Base-by-base conservation (phyloP, 1,284 basidiomycete genomes). In the Amylostereum areolatum region DNA sequence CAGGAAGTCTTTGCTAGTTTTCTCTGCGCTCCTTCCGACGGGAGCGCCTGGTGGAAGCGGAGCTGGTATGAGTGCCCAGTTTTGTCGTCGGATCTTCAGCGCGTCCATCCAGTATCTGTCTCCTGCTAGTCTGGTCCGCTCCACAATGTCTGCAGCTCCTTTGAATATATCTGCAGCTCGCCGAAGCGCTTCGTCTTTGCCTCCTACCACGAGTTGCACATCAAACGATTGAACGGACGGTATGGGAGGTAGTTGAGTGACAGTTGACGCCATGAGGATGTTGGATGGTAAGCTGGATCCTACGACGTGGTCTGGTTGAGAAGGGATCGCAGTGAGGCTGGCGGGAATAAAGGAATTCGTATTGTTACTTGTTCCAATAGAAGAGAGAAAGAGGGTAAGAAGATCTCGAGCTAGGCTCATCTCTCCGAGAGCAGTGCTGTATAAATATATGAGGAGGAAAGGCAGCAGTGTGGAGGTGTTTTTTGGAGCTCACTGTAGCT, bases 71-170 rank as follows among this genome's bases (percentile, higher is more conserved):
- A 91, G 66, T 8, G 82, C 76, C 89, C 88, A 91, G 54, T 91
- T 90, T 3, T 73, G 78, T 55, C 77, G 68, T 53, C 88, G 72
- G 37, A 88, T 81, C 59, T 78, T 83, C 45, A 91, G 71, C 4
- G 88, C 89, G 61, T 90, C 80, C 5, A 80, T 69, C 88, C 88
- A 91, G 57, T 89, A 90, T 52, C 72, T 77, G 60, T 89, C 86
- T 31, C 79, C 77, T 36, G 74, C 70, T 10, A 77, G 55, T 33
- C 83, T 70, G 24, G 78, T 72, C 42, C 77, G 71, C 59, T 89
- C 86, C 67, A 89, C 79, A 44, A 77, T 75, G 45, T 78, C 73
- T 9, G 85, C 81, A 4, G 86, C 87, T 31, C 69, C 63, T 57
- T 80, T 86, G 55, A 91, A 84, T 2, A 89, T 68, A 48, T 74